A percentile compares a stretch with the other conserved stretches of the same genome.
Conservation (phyloP, 1,139 yeast genomes). For the Nadsonia commutata region DNA sequence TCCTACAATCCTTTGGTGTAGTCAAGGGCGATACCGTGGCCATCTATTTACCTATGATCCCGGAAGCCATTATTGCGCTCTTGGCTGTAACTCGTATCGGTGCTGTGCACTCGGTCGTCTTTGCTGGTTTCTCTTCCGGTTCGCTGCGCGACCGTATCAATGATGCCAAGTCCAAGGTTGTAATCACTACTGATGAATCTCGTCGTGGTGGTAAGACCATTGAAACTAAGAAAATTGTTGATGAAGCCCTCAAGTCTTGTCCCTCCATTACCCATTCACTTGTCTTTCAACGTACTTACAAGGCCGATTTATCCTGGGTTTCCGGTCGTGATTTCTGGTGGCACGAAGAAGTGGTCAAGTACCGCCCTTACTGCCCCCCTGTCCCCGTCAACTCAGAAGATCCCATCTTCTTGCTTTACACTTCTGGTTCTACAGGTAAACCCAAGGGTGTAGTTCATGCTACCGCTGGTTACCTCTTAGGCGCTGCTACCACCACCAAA, state of each 20-base stretch:
- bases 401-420: constrained; percentile 83
- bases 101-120: constrained; percentile 90
- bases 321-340: constrained; percentile 88
- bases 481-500: constrained; percentile 88
- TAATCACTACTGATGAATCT: constrained; percentile 93
- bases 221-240: constrained; percentile 84
- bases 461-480: constrained; percentile 86
- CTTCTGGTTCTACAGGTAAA: constrained; percentile 95
- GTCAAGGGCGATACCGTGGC: constrained; percentile 93
- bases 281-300: constrained; percentile 79
- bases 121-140: constrained; percentile 94
- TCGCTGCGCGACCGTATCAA: constrained; percentile 81
- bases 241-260: constrained; percentile 71
- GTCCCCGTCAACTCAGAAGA: constrained; percentile 83
- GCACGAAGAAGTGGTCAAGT: constrained; percentile 74
- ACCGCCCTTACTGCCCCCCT: constrained; percentile 77
- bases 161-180: constrained; percentile 78
- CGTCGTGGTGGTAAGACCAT: constrained; percentile 91
- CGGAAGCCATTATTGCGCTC: constrained; percentile 89
- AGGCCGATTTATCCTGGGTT: constrained; percentile 45
- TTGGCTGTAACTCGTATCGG: constrained; percentile 91
- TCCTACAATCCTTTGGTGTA: constrained; percentile 76
- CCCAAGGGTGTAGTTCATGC: constrained; percentile 97
- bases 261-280: constrained; percentile 72
- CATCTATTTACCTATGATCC: constrained; percentile 92